Evolutionary conservation across 2,329 filamentous ascomycete genomes (phyloP).

Genomic region (Chalara sp.): DNA sequence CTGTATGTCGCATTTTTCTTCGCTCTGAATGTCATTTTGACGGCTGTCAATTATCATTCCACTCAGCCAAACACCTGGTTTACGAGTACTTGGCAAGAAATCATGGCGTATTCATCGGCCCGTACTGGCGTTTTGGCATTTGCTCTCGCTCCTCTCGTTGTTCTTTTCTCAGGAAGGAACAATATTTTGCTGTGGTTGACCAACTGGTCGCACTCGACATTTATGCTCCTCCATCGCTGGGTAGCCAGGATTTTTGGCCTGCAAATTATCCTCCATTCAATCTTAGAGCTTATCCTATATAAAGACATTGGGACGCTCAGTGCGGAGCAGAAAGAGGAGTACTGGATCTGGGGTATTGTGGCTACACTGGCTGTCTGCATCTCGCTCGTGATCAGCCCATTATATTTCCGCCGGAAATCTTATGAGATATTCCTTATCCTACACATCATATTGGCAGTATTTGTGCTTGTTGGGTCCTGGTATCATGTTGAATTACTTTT

Average conservation of each 20-base stretch:
- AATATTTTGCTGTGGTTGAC: conserved; percentile 10
- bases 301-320: conserved; percentile 7
- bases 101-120: too few relatives aligned
- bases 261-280: conserved; percentile 38
- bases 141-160: too few relatives aligned
- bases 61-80: too few relatives aligned
- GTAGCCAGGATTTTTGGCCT: conserved; percentile 36
- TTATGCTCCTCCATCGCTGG: conserved; percentile 41
- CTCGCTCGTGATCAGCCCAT: conserved; percentile 30
- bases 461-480: conserved; percentile 8
- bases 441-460: neutral
- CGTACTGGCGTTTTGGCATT: too few relatives aligned
- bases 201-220: conserved; percentile 40
- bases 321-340: conserved; percentile 15
- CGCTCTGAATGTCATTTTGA: neutral
- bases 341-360: too few relatives aligned
- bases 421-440: too few relatives aligned
- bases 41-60: neutral
- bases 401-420: neutral
- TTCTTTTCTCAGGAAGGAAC: conserved; percentile 10
- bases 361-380: too few relatives aligned
- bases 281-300: conserved; percentile 32
- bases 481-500: conserved; percentile 28
- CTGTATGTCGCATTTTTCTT: neutral
- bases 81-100: too few relatives aligned